These are phyloP conservation scores for Auriscalpium orientale DNA, from an alignment of 768 basidiomycete genomes.

Conservation along the genomic window DNA sequence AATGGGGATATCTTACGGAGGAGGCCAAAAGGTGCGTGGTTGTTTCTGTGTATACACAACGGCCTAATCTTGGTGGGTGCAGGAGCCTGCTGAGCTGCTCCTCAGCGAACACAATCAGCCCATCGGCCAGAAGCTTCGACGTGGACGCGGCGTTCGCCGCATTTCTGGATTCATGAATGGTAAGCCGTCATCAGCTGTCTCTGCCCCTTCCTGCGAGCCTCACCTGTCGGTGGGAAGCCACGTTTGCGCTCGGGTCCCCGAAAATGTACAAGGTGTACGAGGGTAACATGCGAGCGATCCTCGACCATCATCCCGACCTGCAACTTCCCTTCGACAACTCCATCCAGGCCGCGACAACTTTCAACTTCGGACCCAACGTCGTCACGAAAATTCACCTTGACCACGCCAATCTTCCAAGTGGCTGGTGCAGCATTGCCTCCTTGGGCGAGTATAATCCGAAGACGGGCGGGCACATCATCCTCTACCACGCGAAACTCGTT, in stretches of 20 bases:
- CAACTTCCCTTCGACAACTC: not conserved
- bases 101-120: not conserved
- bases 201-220: too few relatives aligned
- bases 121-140: not conserved
- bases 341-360: not conserved
- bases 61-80: not conserved
- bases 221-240: not conserved
- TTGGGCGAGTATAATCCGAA: not conserved
- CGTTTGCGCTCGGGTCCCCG: not conserved
- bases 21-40: not conserved
- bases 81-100: not conserved
- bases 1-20: not conserved
- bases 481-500: not conserved
- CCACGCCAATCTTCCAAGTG: not conserved
- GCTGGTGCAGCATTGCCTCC: not conserved
- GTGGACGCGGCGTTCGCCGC: not conserved
- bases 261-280: not conserved
- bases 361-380: not conserved
- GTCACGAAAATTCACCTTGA: not conserved
- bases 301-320: not conserved
- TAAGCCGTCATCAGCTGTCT: not conserved
- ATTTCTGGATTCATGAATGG: not conserved
- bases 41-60: not conserved
- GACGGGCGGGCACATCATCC: not conserved
- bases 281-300: not conserved